Evolutionary conservation across 768 basidiomycete species (phyloP).

Genomic region (Myochromella boudieri): DNA sequence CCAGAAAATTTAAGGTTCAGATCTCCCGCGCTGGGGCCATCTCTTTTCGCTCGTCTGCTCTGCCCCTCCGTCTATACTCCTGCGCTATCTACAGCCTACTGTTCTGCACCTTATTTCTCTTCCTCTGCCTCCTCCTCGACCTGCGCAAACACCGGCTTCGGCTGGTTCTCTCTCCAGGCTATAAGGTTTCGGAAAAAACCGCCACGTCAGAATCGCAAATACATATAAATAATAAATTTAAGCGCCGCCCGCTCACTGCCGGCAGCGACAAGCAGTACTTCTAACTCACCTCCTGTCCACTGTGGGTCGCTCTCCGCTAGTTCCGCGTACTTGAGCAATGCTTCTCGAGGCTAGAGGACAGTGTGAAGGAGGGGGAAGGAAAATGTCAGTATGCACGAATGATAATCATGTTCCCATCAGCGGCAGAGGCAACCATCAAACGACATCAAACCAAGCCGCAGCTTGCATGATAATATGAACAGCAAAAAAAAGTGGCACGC

Average conservation of each 20-base stretch:
- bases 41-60: conserved; percentile 31
- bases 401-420: conserved; percentile 14
- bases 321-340: conserved; percentile 90
- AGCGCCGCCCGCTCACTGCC: conserved; percentile 32
- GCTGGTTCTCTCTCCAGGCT: conserved; percentile 89
- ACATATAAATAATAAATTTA: conserved; percentile 34
- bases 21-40: conserved; percentile 78
- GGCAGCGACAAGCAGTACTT: conserved; percentile 17
- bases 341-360: conserved; percentile 91
- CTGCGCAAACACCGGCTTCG: conserved; percentile 79
- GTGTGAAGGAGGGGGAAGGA: conserved; percentile 18
- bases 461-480: conserved; percentile 3
- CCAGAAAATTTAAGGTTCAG: conserved; percentile 80
- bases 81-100: conserved; percentile 10
- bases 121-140: conserved; percentile 61
- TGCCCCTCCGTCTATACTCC: conserved; percentile 17
- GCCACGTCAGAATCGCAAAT: conserved; percentile 67
- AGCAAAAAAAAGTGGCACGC: conserved; percentile 42
- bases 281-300: conserved; percentile 78
- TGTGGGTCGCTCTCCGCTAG: conserved; percentile 74
- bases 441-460: neutral
- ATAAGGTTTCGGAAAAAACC: conserved; percentile 52
- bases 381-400: conserved; percentile 18
- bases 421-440: conserved; percentile 15
- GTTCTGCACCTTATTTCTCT: conserved; percentile 29